Evolutionary conservation across 495 filamentous ascomycete species (phyloP).

Genomic region (Geoglossum glabrum): DNA sequence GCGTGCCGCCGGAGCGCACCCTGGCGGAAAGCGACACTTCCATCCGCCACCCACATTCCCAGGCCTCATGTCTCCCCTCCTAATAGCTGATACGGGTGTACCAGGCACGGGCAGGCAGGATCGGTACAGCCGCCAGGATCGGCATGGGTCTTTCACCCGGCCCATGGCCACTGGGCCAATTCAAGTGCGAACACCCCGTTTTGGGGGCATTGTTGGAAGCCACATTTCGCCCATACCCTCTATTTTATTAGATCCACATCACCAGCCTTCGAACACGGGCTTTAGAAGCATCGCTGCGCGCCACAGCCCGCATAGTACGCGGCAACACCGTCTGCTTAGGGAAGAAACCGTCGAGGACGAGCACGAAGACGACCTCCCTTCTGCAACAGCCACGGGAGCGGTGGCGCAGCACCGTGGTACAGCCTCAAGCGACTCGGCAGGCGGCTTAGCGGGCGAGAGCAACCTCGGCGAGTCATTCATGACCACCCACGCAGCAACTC

Average conservation of each 20-base stretch:
- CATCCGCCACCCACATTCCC: conserved; percentile 67
- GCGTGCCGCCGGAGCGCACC: conserved; percentile 30
- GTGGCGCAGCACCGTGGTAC: conserved; percentile 4
- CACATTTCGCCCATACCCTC: conserved; percentile 41
- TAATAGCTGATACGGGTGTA: conserved; percentile 31
- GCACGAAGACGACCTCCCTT: neutral
- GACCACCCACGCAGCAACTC: conserved; percentile 28
- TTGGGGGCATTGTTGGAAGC: conserved; percentile 14
- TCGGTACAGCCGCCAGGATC: conserved; percentile 13
- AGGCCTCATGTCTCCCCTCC: conserved; percentile 40
- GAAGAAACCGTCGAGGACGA: conserved; percentile 6
- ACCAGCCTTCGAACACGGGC: conserved; percentile 46
- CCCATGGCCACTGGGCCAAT: conserved; percentile 8
- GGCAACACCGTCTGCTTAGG: neutral
- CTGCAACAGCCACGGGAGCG: neutral
- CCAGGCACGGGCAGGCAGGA: conserved; percentile 7
- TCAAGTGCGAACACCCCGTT: conserved; percentile 16
- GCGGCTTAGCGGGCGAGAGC: conserved; percentile 29
- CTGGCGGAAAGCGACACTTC: conserved; percentile 31
- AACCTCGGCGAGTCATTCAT: conserved; percentile 46
- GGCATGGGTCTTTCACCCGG: neutral
- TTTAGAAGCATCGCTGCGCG: conserved; percentile 6
- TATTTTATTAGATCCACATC: conserved; percentile 66
- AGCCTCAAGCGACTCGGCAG: conserved; percentile 11
- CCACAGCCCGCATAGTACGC: neutral